A percentile compares a stretch with the other conserved stretches of the same genome.
phyloP scores from a whole-genome alignment of 352 stramenopile species.

The Albugo laibachii region DNA sequence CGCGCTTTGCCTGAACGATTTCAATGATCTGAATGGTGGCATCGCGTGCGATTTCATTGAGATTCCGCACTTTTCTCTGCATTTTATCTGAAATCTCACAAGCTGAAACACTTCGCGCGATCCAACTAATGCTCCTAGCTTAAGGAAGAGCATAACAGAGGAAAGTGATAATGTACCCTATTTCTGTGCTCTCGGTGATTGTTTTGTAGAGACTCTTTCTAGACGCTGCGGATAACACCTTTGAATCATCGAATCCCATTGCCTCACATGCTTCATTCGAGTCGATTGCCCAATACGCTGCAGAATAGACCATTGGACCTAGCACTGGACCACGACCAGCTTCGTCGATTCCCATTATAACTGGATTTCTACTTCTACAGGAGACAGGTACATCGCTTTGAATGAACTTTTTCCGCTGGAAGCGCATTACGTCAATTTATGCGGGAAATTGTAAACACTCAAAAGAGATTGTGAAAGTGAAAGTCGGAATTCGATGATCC shows the following conservation, averaged over 20 bases:
- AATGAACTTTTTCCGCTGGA: conserved; percentile 34
- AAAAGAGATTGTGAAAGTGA: no score
- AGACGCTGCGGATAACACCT: conserved; percentile 76
- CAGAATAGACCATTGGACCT: conserved; percentile 89
- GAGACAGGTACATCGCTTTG: conserved; percentile 31
- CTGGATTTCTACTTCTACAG: conserved; percentile 40
- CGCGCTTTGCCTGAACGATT: conserved; percentile 68
- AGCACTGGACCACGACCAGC: conserved; percentile 86
- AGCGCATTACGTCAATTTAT: conserved; percentile 7
- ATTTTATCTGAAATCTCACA: conserved; percentile 91
- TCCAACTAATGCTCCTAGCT: conserved; percentile 42
- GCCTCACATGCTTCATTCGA: conserved; percentile 58
- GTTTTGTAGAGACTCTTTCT: conserved; percentile 78
- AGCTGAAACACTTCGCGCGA: conserved; percentile 79
- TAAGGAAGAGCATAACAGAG: background rate
- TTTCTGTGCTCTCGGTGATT: conserved; percentile 43
- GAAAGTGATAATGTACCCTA: conserved; percentile 19
- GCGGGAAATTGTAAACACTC: no score
- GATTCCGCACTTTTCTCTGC: conserved; percentile 73
- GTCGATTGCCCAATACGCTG: conserved; percentile 76
- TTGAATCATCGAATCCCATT: conserved; percentile 89
- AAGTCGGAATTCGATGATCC: no score
- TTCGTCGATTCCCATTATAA: conserved; percentile 91
- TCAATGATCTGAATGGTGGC: conserved; percentile 87
- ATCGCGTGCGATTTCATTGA: conserved; percentile 91